Conservation (phyloP, 2,329 filamentous ascomycete genomes). For the Stromatinia cepivora region DNA sequence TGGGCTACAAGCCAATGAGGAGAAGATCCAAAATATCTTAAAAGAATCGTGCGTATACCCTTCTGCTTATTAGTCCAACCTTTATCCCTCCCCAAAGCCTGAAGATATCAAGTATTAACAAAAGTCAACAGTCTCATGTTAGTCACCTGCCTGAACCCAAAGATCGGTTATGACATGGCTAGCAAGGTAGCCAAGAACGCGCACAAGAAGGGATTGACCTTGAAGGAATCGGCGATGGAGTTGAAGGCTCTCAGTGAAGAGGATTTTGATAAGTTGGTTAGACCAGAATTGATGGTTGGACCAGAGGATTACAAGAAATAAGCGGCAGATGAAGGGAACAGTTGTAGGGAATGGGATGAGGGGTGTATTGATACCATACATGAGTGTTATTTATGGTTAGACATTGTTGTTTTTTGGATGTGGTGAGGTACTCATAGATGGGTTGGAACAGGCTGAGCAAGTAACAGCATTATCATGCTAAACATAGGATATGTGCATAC, state of each 20-base stretch:
- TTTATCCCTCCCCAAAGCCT: background rate
- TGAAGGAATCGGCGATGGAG: slow-evolving; percentile 93
- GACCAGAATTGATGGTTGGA: slow-evolving; percentile 92
- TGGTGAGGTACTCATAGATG: background rate
- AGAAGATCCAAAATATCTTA: slow-evolving; percentile 84
- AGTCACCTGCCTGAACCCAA: slow-evolving; percentile 94
- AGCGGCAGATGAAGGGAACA: slow-evolving; percentile 24
- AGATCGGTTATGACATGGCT: slow-evolving; percentile 97
- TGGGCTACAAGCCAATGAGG: slow-evolving; percentile 89
- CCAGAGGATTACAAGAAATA: slow-evolving; percentile 64
- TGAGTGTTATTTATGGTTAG: slow-evolving; percentile 5
- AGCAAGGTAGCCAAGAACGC: slow-evolving; percentile 98
- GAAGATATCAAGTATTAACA: slow-evolving; percentile 12
- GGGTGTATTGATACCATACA: slow-evolving; percentile 7
- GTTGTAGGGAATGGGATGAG: background rate
- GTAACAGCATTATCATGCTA: background rate
- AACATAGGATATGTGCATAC: background rate
- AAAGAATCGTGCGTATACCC: slow-evolving; percentile 76
- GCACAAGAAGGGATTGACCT: slow-evolving; percentile 93
- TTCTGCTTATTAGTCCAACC: background rate
- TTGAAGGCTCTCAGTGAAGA: slow-evolving; percentile 83
- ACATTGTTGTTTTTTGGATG: background rate
- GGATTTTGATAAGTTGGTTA: slow-evolving; percentile 87
- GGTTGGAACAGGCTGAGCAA: slow-evolving; percentile 1
- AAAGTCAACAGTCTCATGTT: slow-evolving; percentile 75